These are phyloP conservation scores for Skeletonema menzelii DNA, from an alignment of 108 stramenopile genomes.

Conservation along the genomic window DNA sequence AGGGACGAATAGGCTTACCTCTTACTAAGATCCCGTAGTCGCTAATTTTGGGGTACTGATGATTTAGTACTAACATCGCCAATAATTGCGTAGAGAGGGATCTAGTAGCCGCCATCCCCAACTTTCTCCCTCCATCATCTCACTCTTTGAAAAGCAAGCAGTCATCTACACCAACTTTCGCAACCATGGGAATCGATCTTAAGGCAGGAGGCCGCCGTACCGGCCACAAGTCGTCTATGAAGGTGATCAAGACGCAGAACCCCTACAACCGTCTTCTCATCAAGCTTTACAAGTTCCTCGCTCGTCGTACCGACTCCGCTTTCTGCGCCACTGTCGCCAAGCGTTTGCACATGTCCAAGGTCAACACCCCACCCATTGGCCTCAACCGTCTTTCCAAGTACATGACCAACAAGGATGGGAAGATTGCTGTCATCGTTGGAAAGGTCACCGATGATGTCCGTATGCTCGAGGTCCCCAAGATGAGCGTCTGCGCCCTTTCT, in stretches of 20 bases:
- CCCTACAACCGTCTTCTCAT: slow-evolving; percentile 98
- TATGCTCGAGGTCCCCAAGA: slow-evolving; percentile 93
- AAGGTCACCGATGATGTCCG: slow-evolving; percentile 99
- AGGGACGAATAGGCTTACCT: neutral
- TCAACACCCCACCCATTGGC: slow-evolving; percentile 96
- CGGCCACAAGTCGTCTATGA: slow-evolving; percentile 96
- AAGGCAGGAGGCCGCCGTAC: slow-evolving; percentile 98
- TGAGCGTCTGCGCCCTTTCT: slow-evolving; percentile 95
- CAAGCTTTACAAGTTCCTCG: slow-evolving; percentile 98
- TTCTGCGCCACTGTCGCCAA: slow-evolving; percentile 95
- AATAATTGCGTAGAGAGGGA: neutral
- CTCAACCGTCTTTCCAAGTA: slow-evolving; percentile 92
- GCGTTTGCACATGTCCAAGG: slow-evolving; percentile 98
- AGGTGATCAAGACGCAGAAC: slow-evolving; percentile 96
- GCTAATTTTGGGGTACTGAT: neutral
- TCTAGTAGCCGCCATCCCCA: neutral
- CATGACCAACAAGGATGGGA: slow-evolving; percentile 97
- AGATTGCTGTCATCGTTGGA: slow-evolving; percentile 96
- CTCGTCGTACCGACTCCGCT: slow-evolving; percentile 95
- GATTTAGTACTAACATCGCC: neutral
- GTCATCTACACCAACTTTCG: slow-evolving; percentile 6
- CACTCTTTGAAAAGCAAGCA: neutral
- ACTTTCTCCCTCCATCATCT: neutral
- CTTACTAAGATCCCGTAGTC: neutral
- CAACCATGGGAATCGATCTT: slow-evolving; percentile 98